Evolutionary conservation across 106 monocot genomes (phyloP), one percentile per base, ranked within the genome.

Genomic region (Dendrobium chrysotoxum): DNA sequence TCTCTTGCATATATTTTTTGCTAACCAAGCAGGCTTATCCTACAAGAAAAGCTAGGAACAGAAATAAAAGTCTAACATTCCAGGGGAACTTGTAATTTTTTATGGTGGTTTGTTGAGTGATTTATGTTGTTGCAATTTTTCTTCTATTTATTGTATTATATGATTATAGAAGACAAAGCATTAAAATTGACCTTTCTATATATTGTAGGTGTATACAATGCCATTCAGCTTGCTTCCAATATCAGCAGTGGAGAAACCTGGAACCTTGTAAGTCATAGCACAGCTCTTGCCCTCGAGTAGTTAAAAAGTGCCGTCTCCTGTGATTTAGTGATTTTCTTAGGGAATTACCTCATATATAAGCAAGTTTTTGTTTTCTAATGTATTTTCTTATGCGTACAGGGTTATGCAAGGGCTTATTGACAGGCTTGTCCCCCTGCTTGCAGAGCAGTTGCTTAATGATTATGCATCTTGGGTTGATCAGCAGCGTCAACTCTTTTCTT

Each of bases 391-490:
- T 11, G 50, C 11, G 64, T 26, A 25, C 88, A 95, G 95, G 85
- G 71, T 96, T n/a, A 92, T 96, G 91, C 93, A 93, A 84, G 90
- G 91, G 50, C 82, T 96, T 6, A 65, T 93, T 25, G 90, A 96
- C 83, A 91, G 79, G 71, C 87, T 92, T 81, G 87, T 93, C 17
- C 93, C 96, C 23, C 75, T 85, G 78, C 90, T 87, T 21, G 79
- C 74, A 10, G 77, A 92, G 79, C 96, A 93, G 80, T 72, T 96
- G 74, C 84, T 96, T 11, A 75, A 84, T 76, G 93, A 93, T 65
- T 96, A 96, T 75, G 26, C 77, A 20, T 66, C 68, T 4, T 96
- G 96, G 96, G 77, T 85, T 21, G 57, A 84, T 53, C 74, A 85
- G 54, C 86, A 86, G 46, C 11, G 23, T 13, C 13, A 75, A 13